phyloP scores from a whole-genome alignment of 805 yeast genomes.

The Lipomyces yamadae region DNA sequence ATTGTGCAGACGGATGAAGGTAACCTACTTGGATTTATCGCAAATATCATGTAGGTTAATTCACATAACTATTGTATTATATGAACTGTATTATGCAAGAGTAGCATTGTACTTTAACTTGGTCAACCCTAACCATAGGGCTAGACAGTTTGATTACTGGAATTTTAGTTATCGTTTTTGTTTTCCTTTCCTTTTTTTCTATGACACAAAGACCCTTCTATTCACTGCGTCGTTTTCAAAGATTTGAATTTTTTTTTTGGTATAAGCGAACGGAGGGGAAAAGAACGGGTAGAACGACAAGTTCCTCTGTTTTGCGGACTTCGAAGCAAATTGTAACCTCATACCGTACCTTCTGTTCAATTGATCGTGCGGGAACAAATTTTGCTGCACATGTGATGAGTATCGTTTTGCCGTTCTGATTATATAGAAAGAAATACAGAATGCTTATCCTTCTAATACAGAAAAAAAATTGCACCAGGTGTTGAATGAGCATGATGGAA shows the following conservation, averaged over 20 bases:
- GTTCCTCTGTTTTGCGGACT: not conserved
- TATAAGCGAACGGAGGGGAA: conserved; percentile 32
- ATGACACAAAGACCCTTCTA: conserved; percentile 30
- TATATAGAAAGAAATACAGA: not conserved
- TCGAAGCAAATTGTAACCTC: conserved; percentile 25
- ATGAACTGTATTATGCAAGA: not conserved
- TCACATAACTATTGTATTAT: not conserved
- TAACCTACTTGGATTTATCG: not conserved
- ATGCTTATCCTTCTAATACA: conserved; percentile 6
- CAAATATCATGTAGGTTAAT: not conserved
- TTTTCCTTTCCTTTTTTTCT: conserved; percentile 17
- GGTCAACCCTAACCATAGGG: too few relatives aligned
- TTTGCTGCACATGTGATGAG: conserved; percentile 11
- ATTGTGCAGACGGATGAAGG: not conserved
- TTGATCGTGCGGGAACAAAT: conserved; percentile 22
- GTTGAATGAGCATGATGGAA: not conserved
- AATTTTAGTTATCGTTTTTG: not conserved
- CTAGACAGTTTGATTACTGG: not conserved
- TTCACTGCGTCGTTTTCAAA: conserved; percentile 30
- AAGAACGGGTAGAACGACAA: conserved; percentile 30
- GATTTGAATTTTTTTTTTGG: not conserved
- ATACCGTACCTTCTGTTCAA: conserved; percentile 17
- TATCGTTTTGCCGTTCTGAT: not conserved
- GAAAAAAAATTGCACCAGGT: not conserved
- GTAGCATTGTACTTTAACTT: too few relatives aligned